These are phyloP conservation scores for Hypericum perforatum DNA, from an alignment of 345 rosid genomes.

Conservation along the genomic window DNA sequence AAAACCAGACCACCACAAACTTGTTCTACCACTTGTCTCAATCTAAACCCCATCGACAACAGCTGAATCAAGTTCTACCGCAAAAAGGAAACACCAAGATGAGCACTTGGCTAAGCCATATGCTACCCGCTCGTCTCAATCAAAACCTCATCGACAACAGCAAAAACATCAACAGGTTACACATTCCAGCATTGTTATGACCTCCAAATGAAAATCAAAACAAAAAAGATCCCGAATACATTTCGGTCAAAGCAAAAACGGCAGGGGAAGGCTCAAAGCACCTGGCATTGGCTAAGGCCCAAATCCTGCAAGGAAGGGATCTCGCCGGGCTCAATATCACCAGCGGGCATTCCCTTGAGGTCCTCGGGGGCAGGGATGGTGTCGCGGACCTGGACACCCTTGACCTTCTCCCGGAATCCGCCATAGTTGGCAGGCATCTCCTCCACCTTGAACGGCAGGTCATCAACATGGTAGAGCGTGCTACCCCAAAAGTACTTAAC, in stretches of 20 bases:
- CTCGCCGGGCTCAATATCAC: slow-evolving; percentile 90
- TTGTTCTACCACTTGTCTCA: too few relatives aligned
- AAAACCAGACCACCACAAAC: too few relatives aligned
- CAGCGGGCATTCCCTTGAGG: slow-evolving; percentile 77
- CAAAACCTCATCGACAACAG: too few relatives aligned
- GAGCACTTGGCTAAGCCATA: too few relatives aligned
- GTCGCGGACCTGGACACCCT: slow-evolving; percentile 75
- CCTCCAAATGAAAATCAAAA: too few relatives aligned
- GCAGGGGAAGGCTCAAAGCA: slow-evolving; percentile 12
- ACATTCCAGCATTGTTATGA: too few relatives aligned
- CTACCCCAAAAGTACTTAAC: slow-evolving; percentile 95
- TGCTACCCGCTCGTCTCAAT: too few relatives aligned
- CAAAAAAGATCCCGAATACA: too few relatives aligned
- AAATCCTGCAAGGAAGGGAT: slow-evolving; percentile 80
- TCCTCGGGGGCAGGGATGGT: slow-evolving; percentile 73
- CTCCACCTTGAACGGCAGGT: slow-evolving; percentile 79
- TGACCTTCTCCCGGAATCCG: slow-evolving; percentile 69
- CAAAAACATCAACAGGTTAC: too few relatives aligned
- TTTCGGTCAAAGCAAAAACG: slow-evolving; percentile 9
- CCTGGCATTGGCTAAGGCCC: slow-evolving; percentile 75
- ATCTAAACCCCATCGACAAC: too few relatives aligned
- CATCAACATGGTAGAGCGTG: slow-evolving; percentile 83
- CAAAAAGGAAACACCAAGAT: too few relatives aligned
- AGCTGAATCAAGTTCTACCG: too few relatives aligned
- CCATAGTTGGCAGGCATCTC: slow-evolving; percentile 77